Evolutionary conservation across 2,329 filamentous ascomycete genomes (phyloP), one percentile per base, ranked within the genome.

Genomic region (Paraphoma chrysanthemicola): DNA sequence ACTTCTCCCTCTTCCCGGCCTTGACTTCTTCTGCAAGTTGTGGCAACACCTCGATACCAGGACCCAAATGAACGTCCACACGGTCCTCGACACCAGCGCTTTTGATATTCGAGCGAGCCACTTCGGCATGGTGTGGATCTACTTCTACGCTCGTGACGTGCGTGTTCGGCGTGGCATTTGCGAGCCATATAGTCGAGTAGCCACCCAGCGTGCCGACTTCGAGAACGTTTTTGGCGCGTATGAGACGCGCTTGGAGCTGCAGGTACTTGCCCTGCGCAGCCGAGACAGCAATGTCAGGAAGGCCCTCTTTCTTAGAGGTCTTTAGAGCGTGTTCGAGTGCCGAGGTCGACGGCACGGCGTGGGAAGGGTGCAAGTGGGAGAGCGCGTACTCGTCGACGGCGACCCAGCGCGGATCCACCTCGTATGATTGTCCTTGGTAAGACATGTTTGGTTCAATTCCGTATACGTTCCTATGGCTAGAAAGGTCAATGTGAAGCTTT

Each of bases 161-260:
- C 4, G 77, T 63, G 17, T 72, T 65, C 0, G 76, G 73, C 10
- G 68, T 70, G 11, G 73, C 66, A 17, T 68, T 69, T 2, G 83
- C 83, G 47, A 87, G 76, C 77, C 81, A 86, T 51, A 86, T 82
- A 12, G 81, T 79, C 1, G 79, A 80, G 68, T 85, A 86, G 7
- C 80, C 84, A 11, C 84, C 84, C 28, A 87, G 68, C 0, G 83
- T 86, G 23, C 85, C 85, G 46, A 87, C 74, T 65, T 87, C 85
- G 36, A 87, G 80, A 6, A 72, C 60, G 44, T 69, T 65, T 51
- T 66, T 68, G 17, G 70, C 71, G 28, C 59, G 62, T 1, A 69
- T 48, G 16, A 74, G 54, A 30, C 68, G 67, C 10, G 70, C 70
- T 53, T 74, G 72, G 1, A 75, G 66, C 38, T 70, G 68, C 16